A percentile compares a stretch with the other conserved stretches of the same genome.
These are phyloP conservation scores for Talaromyces sp. DNA, from an alignment of 2,329 filamentous ascomycete species.

Conservation along the genomic window DNA sequence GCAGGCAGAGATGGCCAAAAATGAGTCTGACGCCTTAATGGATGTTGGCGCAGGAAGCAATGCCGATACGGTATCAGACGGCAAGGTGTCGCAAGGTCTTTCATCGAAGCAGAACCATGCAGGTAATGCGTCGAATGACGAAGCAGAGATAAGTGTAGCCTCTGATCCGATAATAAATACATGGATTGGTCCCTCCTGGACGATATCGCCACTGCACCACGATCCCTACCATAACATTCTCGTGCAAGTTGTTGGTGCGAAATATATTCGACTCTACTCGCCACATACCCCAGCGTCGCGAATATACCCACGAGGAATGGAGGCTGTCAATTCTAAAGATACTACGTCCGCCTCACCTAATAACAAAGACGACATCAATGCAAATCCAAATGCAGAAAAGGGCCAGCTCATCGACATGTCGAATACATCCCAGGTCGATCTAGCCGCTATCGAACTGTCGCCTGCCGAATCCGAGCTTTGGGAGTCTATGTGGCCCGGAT, in stretches of 20 bases:
- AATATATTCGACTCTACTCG: slow-evolving; percentile 86
- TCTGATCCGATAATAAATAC: slow-evolving; percentile 71
- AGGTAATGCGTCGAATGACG: slow-evolving; percentile 17
- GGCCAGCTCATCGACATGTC: slow-evolving; percentile 69
- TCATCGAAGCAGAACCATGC: slow-evolving; percentile 16
- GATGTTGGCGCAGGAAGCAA: neutral
- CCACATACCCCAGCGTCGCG: slow-evolving; percentile 56
- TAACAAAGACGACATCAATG: neutral
- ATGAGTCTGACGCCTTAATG: neutral
- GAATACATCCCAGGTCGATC: slow-evolving; percentile 79
- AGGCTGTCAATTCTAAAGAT: slow-evolving; percentile 28
- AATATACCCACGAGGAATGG: slow-evolving; percentile 41
- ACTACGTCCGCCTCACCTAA: neutral
- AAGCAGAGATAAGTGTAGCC: slow-evolving; percentile 21
- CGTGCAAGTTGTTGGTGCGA: slow-evolving; percentile 81
- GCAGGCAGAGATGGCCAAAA: slow-evolving; percentile 22
- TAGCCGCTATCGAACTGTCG: slow-evolving; percentile 64
- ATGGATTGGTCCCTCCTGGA: slow-evolving; percentile 86
- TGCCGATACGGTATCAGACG: neutral
- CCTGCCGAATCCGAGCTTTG: slow-evolving; percentile 42
- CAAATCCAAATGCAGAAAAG: slow-evolving; percentile 3
- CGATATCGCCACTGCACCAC: slow-evolving; percentile 88
- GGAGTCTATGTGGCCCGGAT: slow-evolving; percentile 51
- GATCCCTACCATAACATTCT: slow-evolving; percentile 93
- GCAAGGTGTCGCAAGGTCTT: slow-evolving; percentile 1